Evolutionary conservation across 1,284 basidiomycete genomes (phyloP).

Genomic region (Ceratobasidium sp.): DNA sequence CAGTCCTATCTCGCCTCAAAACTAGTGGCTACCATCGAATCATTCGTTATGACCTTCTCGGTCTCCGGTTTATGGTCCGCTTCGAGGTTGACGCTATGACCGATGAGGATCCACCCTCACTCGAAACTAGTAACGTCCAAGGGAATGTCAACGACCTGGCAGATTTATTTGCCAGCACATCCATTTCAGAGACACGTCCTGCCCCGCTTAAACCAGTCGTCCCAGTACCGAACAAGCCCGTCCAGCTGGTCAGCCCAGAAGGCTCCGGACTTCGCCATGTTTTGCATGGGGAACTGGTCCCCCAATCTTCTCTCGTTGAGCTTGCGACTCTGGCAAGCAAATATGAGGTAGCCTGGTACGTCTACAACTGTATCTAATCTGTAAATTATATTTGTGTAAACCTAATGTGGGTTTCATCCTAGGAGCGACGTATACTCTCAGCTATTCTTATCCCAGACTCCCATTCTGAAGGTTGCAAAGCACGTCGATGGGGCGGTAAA

Average conservation of each 20-base stretch:
- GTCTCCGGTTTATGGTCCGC: constrained; percentile 31
- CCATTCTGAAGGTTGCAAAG: constrained; percentile 27
- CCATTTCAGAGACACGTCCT: background rate
- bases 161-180: constrained; percentile 5
- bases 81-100: constrained; percentile 30
- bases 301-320: constrained; percentile 13
- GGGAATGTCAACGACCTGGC: constrained; percentile 14
- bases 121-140: background rate
- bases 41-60: constrained; percentile 31
- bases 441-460: constrained; percentile 35
- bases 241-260: background rate
- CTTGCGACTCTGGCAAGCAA: constrained; percentile 13
- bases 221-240: constrained; percentile 1
- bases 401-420: background rate
- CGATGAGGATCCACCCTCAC: too few species aligned
- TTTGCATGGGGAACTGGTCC: constrained; percentile 25
- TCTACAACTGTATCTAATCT: background rate
- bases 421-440: constrained; percentile 42
- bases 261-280: constrained; percentile 28
- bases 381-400: background rate
- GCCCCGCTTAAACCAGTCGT: background rate
- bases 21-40: constrained; percentile 31
- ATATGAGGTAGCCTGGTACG: constrained; percentile 31
- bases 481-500: constrained; percentile 20
- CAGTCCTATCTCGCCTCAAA: background rate